A percentile compares a stretch with the other conserved stretches of the same genome.
These are phyloP conservation scores for Dissophora globulifera DNA, from an alignment of 192 early-diverging fungal genomes.

Conservation along the genomic window DNA sequence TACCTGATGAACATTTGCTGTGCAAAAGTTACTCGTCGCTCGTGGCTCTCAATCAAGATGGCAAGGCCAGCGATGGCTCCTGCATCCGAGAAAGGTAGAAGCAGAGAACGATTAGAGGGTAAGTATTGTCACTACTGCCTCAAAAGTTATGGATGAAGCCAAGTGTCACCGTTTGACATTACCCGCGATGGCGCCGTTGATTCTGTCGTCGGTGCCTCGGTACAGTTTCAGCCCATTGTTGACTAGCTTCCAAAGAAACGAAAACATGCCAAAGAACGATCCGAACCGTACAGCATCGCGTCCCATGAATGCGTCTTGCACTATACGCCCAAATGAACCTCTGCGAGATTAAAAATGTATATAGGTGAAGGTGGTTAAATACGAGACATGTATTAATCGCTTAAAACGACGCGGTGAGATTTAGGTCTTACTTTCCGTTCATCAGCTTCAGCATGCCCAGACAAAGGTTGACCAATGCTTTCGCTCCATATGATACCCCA, in stretches of 20 bases:
- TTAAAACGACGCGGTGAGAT: too few relatives aligned
- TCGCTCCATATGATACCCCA: slow-evolving; percentile 36
- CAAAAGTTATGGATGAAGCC: too few relatives aligned
- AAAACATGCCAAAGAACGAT: slow-evolving; percentile 76
- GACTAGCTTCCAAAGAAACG: slow-evolving; percentile 78
- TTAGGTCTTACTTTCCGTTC: slow-evolving; percentile 36
- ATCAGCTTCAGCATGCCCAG: slow-evolving; percentile 49
- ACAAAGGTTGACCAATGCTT: slow-evolving; percentile 45
- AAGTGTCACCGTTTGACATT: neutral
- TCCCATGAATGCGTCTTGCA: slow-evolving; percentile 60
- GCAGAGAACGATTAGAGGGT: neutral
- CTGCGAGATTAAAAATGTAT: neutral
- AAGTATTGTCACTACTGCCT: too few relatives aligned
- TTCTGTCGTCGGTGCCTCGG: slow-evolving; percentile 63
- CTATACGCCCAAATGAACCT: slow-evolving; percentile 16
- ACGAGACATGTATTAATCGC: too few relatives aligned
- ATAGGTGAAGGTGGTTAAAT: neutral
- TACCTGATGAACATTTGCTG: slow-evolving; percentile 70
- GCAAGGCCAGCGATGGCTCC: slow-evolving; percentile 63
- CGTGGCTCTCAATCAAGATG: slow-evolving; percentile 61
- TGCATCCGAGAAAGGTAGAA: too few relatives aligned
- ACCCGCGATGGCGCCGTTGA: slow-evolving; percentile 66
- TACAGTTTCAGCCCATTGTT: slow-evolving; percentile 68
- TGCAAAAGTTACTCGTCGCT: slow-evolving; percentile 63
- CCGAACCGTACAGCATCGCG: slow-evolving; percentile 72